Conservation (phyloP, 202 grass and related monocot species). For the Schoenoplectus tabernaemontani region DNA sequence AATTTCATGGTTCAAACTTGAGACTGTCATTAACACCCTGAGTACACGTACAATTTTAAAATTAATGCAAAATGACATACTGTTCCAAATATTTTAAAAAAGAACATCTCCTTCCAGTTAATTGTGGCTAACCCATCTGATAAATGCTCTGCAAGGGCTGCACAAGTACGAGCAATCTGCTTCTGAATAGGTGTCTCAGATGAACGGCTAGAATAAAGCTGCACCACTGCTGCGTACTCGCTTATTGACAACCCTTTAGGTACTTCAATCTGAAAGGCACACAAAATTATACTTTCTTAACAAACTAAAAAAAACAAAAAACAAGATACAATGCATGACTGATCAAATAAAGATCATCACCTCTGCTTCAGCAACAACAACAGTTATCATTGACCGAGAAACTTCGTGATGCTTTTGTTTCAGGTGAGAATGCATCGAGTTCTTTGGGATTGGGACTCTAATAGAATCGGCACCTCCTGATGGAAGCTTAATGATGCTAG, state of each 20-base stretch:
- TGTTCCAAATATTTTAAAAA: slow-evolving; percentile 71
- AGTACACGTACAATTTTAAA: slow-evolving; percentile 15
- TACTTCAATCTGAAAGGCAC: slow-evolving; percentile 38
- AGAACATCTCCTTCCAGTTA: slow-evolving; percentile 93
- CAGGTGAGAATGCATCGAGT: slow-evolving; percentile 67
- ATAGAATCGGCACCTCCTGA: slow-evolving; percentile 71
- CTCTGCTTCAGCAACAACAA: slow-evolving; percentile 83
- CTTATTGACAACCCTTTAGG: slow-evolving; percentile 41
- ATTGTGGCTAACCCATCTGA: slow-evolving; percentile 40
- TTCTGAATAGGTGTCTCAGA: slow-evolving; percentile 45
- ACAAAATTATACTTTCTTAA: slow-evolving; percentile 9
- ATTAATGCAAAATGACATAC: slow-evolving; percentile 39
- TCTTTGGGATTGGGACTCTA: slow-evolving; percentile 79
- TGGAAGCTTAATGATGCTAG: slow-evolving; percentile 65
- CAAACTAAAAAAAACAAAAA: neutral
- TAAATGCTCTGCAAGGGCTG: slow-evolving; percentile 35
- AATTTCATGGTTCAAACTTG: neutral
- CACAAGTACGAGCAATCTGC: slow-evolving; percentile 87
- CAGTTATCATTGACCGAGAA: slow-evolving; percentile 71
- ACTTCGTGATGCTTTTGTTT: slow-evolving; percentile 36
- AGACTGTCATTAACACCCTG: slow-evolving; percentile 11
- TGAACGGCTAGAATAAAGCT: slow-evolving; percentile 43
- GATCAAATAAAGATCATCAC: slow-evolving; percentile 27
- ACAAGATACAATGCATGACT: neutral
- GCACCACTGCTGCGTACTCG: slow-evolving; percentile 59